A percentile compares a stretch with the other conserved stretches of the same genome.
Conservation (phyloP, 2,329 filamentous ascomycete genomes). For the Sporothrix phasma region DNA sequence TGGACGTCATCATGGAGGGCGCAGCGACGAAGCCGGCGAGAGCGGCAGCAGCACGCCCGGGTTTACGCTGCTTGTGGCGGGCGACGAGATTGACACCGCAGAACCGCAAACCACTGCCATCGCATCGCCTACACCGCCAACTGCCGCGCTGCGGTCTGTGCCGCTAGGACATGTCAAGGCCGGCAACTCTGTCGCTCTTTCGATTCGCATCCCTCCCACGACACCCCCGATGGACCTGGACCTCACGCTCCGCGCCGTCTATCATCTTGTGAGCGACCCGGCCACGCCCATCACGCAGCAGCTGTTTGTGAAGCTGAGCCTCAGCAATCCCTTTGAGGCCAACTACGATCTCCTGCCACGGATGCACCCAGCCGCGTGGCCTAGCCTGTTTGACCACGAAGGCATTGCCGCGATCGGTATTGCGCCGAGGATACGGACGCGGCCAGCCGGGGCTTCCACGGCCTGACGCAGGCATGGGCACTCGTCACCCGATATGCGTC, state of each 20-base stretch:
- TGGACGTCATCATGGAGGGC: conserved; percentile 60
- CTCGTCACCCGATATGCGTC: conserved; percentile 65
- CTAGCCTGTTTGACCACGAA: conserved; percentile 67
- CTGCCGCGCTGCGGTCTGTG: conserved; percentile 31
- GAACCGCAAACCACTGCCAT: background rate
- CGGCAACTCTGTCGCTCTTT: conserved; percentile 33
- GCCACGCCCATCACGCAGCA: conserved; percentile 73
- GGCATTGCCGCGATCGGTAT: conserved; percentile 29
- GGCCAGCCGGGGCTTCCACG: conserved; percentile 31
- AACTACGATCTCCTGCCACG: conserved; percentile 80
- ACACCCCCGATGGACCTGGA: conserved; percentile 49
- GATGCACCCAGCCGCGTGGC: conserved; percentile 71
- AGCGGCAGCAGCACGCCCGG: conserved; percentile 28
- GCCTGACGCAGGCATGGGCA: conserved; percentile 72
- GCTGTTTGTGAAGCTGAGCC: conserved; percentile 55
- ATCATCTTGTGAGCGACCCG: conserved; percentile 68
- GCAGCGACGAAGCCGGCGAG: background rate
- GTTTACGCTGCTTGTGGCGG: conserved; percentile 30
- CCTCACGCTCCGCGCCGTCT: conserved; percentile 62
- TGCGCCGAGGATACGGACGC: background rate
- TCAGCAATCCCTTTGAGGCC: conserved; percentile 80
- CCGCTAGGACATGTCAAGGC: conserved; percentile 39
- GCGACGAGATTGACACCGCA: conserved; percentile 20
- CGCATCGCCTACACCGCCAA: conserved; percentile 6
- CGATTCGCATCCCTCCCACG: conserved; percentile 42